Percentiles rank a stretch among this genome's conserved stretches.
phyloP scores from a whole-genome alignment of 2,329 filamentous ascomycete species.

The Aureobasidium leucospermi region DNA sequence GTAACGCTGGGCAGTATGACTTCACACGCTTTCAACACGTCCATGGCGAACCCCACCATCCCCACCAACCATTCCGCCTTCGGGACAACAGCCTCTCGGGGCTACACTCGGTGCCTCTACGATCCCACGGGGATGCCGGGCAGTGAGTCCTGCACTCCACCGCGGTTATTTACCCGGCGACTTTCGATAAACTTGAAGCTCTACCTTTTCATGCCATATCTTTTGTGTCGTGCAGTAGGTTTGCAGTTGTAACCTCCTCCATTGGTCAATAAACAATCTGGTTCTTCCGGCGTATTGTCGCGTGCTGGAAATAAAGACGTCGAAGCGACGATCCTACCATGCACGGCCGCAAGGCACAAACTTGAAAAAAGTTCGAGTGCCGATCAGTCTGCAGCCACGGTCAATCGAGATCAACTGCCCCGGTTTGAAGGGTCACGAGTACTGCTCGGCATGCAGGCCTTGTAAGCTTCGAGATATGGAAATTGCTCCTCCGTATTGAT shows the following conservation, averaged over 20 bases:
- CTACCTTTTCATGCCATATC: background rate
- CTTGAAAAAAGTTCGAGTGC: slow-evolving; percentile 5
- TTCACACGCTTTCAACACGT: slow-evolving; percentile 4
- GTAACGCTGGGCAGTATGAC: slow-evolving; percentile 9
- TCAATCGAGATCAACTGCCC: slow-evolving; percentile 1
- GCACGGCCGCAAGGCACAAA: slow-evolving; percentile 10
- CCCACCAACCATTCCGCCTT: background rate
- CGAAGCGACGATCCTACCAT: slow-evolving; percentile 1
- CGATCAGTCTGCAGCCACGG: background rate
- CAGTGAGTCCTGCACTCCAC: background rate
- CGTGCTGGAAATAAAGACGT: slow-evolving; percentile 8
- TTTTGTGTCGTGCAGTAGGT: background rate
- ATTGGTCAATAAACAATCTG: background rate
- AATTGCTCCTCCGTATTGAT: background rate
- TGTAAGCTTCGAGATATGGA: slow-evolving; percentile 2
- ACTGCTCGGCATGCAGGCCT: background rate
- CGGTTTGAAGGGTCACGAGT: slow-evolving; percentile 1
- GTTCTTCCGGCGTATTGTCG: background rate
- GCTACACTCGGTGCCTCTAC: background rate
- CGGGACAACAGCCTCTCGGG: background rate
- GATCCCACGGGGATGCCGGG: background rate
- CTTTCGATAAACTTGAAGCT: background rate
- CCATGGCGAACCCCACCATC: slow-evolving; percentile 7
- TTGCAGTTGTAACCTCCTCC: background rate
- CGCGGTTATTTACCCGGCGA: background rate